phyloP scores from a whole-genome alignment of 345 rosid species.

The Salix purpurea region DNA sequence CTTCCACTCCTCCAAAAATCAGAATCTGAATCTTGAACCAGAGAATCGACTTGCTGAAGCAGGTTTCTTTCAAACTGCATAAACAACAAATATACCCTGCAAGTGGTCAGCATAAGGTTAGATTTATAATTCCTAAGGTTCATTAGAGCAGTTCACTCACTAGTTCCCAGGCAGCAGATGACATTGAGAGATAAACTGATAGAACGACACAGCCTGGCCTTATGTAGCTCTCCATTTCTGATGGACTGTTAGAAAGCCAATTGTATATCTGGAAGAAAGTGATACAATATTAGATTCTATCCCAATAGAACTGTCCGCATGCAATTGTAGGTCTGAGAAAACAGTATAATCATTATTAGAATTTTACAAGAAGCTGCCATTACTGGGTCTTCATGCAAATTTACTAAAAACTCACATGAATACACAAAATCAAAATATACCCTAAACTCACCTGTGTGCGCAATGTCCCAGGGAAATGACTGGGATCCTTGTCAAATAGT shows the following conservation, averaged over 20 bases:
- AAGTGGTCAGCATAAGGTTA: constrained; percentile 27
- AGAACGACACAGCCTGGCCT: constrained; percentile 92
- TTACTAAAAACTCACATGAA: neutral
- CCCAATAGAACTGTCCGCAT: neutral
- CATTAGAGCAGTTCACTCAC: constrained; percentile 44
- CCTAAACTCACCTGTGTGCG: constrained; percentile 50
- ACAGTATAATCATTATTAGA: neutral
- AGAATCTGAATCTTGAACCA: constrained; percentile 54
- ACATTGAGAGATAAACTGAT: constrained; percentile 73
- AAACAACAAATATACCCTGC: constrained; percentile 19
- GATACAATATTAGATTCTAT: neutral
- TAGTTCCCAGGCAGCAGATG: constrained; percentile 60
- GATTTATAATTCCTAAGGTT: neutral
- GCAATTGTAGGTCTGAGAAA: neutral
- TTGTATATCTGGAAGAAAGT: constrained; percentile 56
- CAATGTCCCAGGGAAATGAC: constrained; percentile 66
- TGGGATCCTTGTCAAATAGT: constrained; percentile 74
- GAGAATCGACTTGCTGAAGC: constrained; percentile 39
- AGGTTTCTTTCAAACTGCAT: constrained; percentile 69
- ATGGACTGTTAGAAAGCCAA: constrained; percentile 88
- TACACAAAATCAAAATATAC: neutral
- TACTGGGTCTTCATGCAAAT: neutral
- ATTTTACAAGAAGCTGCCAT: neutral
- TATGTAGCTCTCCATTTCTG: constrained; percentile 95
- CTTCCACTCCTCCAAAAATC: constrained; percentile 71